phyloP scores from a whole-genome alignment of 768 basidiomycete species.

The Lentinus brumalis region DNA sequence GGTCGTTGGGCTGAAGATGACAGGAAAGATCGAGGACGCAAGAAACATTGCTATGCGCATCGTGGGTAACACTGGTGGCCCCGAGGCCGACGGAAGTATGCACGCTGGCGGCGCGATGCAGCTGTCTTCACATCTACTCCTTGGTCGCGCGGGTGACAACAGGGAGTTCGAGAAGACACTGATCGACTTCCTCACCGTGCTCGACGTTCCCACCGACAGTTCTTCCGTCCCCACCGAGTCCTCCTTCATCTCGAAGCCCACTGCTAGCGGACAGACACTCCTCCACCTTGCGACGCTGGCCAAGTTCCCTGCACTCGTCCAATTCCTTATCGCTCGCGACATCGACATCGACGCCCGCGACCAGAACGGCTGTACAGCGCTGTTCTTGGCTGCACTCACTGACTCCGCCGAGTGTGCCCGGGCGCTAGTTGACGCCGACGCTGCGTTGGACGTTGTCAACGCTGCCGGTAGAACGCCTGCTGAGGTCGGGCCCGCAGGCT shows the following conservation, averaged over 20 bases:
- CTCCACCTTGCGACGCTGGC: constrained; percentile 87
- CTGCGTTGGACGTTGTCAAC: constrained; percentile 76
- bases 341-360: constrained; percentile 86
- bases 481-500: constrained; percentile 53
- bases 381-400: constrained; percentile 81
- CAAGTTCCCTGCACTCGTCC: constrained; percentile 68
- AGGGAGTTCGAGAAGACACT: constrained; percentile 72
- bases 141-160: constrained; percentile 54
- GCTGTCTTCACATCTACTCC: constrained; percentile 53
- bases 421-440: constrained; percentile 76
- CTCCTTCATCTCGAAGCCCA: constrained; percentile 67
- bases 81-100: constrained; percentile 40
- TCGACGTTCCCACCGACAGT: constrained; percentile 64
- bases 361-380: constrained; percentile 85
- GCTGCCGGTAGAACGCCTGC: constrained; percentile 67
- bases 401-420: constrained; percentile 64
- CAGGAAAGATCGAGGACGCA: constrained; percentile 91
- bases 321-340: constrained; percentile 69
- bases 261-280: constrained; percentile 78
- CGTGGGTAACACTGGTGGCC: constrained; percentile 70
- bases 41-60: constrained; percentile 93
- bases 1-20: constrained; percentile 96
- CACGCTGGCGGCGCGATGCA: constrained; percentile 48
- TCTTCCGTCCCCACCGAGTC: constrained; percentile 46
- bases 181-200: constrained; percentile 75